These are phyloP conservation scores for Leptodontidium sp. DNA, from an alignment of 2,329 filamentous ascomycete genomes.

Conservation along the genomic window DNA sequence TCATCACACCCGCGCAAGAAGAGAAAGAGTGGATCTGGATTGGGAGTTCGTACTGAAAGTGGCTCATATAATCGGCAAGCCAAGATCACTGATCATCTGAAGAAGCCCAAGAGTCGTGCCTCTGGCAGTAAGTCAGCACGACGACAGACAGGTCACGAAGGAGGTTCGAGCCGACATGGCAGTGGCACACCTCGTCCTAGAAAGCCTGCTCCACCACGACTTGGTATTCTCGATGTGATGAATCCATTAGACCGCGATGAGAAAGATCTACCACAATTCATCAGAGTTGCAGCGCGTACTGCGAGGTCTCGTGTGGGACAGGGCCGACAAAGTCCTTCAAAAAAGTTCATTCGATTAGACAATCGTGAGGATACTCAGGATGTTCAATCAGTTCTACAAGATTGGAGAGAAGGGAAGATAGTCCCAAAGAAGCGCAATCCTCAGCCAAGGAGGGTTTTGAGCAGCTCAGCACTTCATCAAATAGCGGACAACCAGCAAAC, in stretches of 20 bases:
- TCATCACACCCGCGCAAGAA: conserved; percentile 32
- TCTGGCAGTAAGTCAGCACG: conserved; percentile 6
- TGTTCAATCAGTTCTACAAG: conserved; percentile 58
- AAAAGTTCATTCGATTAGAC: conserved; percentile 67
- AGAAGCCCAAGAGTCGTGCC: conserved; percentile 14
- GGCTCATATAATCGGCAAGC: conserved; percentile 34
- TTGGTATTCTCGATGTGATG: conserved; percentile 68
- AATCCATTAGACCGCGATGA: conserved; percentile 45
- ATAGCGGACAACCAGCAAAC: conserved; percentile 39
- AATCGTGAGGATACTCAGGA: conserved; percentile 68
- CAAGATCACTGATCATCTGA: conserved; percentile 43
- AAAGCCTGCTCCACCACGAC: conserved; percentile 50
- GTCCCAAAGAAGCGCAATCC: conserved; percentile 26
- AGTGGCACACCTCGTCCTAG: conserved; percentile 2
- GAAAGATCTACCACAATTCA: conserved; percentile 58
- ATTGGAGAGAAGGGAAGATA: conserved; percentile 58
- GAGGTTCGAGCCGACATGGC: not conserved
- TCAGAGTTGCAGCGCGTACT: conserved; percentile 68
- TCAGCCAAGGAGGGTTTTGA: not conserved
- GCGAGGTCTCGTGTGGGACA: conserved; percentile 56
- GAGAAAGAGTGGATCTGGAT: conserved; percentile 30
- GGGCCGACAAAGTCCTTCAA: conserved; percentile 62
- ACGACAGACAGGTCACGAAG: not conserved
- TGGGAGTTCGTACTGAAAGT: conserved; percentile 17
- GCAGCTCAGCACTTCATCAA: conserved; percentile 30